Percentiles rank a stretch among this genome's conserved stretches.
Evolutionary conservation across 2,329 filamentous ascomycete genomes (phyloP).

Genomic region (Harringtonia aguacate): DNA sequence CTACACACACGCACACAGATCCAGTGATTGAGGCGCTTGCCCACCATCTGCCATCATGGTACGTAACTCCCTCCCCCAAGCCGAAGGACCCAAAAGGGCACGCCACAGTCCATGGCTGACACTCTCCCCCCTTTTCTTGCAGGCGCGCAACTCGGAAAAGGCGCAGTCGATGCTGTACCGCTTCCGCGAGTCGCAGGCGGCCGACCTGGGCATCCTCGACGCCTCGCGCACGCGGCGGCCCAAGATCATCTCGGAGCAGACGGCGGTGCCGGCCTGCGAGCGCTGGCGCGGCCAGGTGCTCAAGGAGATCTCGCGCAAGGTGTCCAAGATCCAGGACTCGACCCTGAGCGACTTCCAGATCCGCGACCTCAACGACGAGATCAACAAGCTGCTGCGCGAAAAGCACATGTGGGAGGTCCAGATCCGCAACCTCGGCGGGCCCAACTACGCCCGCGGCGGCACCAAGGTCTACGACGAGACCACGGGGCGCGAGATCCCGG

Average conservation of each 20-base stretch:
- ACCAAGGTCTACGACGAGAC: conserved; percentile 61
- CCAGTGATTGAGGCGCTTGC: no score
- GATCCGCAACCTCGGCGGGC: conserved; percentile 89
- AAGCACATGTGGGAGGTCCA: conserved; percentile 99
- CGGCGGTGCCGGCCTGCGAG: conserved; percentile 77
- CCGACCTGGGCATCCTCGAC: conserved; percentile 93
- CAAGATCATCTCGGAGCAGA: conserved; percentile 80
- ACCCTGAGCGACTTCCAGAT: conserved; percentile 94
- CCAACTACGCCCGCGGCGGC: conserved; percentile 75
- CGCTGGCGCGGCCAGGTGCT: conserved; percentile 98
- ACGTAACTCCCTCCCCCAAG: no score
- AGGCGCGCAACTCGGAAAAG: conserved; percentile 97
- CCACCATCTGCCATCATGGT: no score
- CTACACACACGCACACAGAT: no score
- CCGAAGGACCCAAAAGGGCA: no score
- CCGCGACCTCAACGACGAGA: conserved; percentile 94
- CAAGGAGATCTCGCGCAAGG: conserved; percentile 94
- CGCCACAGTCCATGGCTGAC: no score
- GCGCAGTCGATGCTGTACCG: conserved; percentile 99
- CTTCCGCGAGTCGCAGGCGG: conserved; percentile 95
- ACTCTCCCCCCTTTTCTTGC: conserved; percentile 2
- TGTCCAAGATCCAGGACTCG: conserved; percentile 87
- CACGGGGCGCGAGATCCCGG: conserved; percentile 58
- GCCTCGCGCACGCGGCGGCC: conserved; percentile 80
- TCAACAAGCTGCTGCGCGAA: conserved; percentile 98